Base-by-base conservation (phyloP, 2,329 filamentous ascomycete species). In the Botrytis hyacinthi region DNA sequence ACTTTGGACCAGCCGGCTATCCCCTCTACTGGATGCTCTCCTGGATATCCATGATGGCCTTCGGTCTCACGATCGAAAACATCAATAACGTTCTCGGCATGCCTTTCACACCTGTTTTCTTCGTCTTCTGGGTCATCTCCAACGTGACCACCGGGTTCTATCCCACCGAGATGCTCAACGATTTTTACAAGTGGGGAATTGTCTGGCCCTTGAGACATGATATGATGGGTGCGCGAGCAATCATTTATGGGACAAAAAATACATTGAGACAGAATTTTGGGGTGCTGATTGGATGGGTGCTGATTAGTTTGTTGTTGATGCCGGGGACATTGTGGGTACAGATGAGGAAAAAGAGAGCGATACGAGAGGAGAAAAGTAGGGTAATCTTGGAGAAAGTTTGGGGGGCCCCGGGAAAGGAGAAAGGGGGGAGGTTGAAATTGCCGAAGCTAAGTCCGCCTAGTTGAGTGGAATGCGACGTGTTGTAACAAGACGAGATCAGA, bases 11-110 rank as follows among this genome's bases (percentile, higher is more conserved):
- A 29, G 70, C 75, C 16, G 76, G 76, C 29, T 77, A 76, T 59
- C 61, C 74, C 14, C 72, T 77, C 26, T 75, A 77, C 57, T 77
- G 75, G 76, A 75, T 77, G 74, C 71, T 77, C 22, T 76, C 75
- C 35, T 77, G 74, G 74, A 35, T 73, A 22, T 72, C 75, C 20
- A 77, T 77, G 76, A 73, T 73, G 59, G 76, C 75, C 10, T 77
- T 77, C 37, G 76, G 75, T 10, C 74, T 77, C n/a, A 73, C 69
- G 22, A 72, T 77, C 40, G 76, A 76, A 57, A 76, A 77, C 59
- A 46, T 75, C 16, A 74, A 77, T 51, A 77, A 76, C 40, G 14
- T 77, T 32, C 66, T 76, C 4, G 76, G 76, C 9, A 73, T 73
- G 26, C 76, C 76, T 12, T 74, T 76, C 60, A 77, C 76, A 0